Base-by-base conservation (phyloP, 2,329 filamentous ascomycete species). In the Alternaria sp. region DNA sequence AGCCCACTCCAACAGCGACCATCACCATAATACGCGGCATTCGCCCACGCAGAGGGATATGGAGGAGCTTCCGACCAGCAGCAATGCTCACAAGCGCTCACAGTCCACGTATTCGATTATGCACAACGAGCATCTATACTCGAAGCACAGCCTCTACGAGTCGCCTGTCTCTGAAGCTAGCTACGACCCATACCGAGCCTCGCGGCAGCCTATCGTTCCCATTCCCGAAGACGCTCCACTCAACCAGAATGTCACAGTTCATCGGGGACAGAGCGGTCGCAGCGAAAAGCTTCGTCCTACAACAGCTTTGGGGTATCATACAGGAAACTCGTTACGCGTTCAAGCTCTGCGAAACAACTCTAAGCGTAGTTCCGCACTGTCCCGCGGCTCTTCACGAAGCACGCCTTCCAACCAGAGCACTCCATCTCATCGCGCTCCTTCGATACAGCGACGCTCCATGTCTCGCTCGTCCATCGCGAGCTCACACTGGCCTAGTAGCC, bases 1-100 rank as follows among this genome's bases (percentile, higher is more conserved):
- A 59, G 88, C 88, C n/a, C 91, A 96, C 75, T 97, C 95, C 1
- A 87, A 90, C 59, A 97, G 93, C 79, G 95, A 98, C 74, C 96
- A 96, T 72, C 95, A 97, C 59, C 71, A 80, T 55, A 72, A 79
- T 51, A 65, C 69, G 17, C 73, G 72, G 19, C 63, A 64, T 58
- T 46, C 66, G 54, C 74, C 73, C 6, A 71, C 58, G 6, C 57
- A 59, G n/a, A 57, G 59, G 13, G 76, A 80, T 52, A 59, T 78
- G 40, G 75, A 79, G 26, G 72, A 80, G 11, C 63, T 82, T 47
- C 79, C 81, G 5, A 57, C 70, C 2, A 70, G 72, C 6, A 67
- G 11, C 11, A 15, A 52, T 5, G 49, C 65, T 43, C 81, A 83
- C 61, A 77, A 79, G 54, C 83, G 84, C 49, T 82, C 84, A 7